Conservation (phyloP, 768 basidiomycete genomes). For the Pisolithus tinctorius region DNA sequence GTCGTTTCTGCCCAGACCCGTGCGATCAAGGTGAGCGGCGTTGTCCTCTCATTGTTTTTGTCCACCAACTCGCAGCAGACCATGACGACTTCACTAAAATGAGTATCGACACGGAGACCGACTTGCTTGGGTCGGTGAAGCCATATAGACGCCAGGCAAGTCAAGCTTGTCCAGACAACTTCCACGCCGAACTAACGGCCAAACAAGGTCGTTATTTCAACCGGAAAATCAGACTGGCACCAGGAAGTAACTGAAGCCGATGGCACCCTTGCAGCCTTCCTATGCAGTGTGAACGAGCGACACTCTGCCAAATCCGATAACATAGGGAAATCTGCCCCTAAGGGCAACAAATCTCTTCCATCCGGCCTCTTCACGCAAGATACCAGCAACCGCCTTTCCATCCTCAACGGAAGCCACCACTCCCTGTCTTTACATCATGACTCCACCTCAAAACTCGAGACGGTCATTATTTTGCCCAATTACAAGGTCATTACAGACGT, state of each 20-base stretch:
- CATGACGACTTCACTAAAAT: conserved; percentile 75
- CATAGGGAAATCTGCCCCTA: not conserved
- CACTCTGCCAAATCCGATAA: not conserved
- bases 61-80: conserved; percentile 33
- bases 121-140: conserved; percentile 82
- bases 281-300: conserved; percentile 24
- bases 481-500: conserved; percentile 79
- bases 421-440: conserved; percentile 48
- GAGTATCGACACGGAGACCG: conserved; percentile 69
- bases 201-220: conserved; percentile 76
- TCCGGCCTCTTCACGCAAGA: conserved; percentile 55
- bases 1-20: conserved; percentile 68
- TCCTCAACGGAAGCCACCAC: conserved; percentile 80
- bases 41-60: conserved; percentile 23
- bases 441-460: conserved; percentile 44
- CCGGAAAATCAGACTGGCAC: conserved; percentile 86
- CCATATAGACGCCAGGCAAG: conserved; percentile 77
- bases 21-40: conserved; percentile 56
- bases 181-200: conserved; percentile 1
- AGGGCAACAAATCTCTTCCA: conserved; percentile 9
- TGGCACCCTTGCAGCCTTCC: conserved; percentile 62
- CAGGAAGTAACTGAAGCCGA: conserved; percentile 67
- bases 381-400: conserved; percentile 51
- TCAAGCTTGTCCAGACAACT: not conserved
- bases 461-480: conserved; percentile 88